Conservation (phyloP, 768 basidiomycete species). For the Trametes gibbosa region DNA sequence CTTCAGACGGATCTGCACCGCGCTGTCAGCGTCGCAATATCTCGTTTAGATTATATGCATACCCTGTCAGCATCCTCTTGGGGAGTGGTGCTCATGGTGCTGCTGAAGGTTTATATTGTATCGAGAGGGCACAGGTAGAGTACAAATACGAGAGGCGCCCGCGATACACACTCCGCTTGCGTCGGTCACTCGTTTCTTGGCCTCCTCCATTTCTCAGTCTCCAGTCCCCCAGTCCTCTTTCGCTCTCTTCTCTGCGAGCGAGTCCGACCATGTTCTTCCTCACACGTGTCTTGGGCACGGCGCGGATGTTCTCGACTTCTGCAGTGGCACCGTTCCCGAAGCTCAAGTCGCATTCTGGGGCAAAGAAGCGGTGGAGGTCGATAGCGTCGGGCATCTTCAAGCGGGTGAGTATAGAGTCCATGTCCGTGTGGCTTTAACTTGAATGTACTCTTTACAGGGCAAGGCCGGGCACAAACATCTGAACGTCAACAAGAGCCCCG, state of each 20-base stretch:
- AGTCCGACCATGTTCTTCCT: conserved; percentile 29
- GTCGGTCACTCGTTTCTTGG: not conserved
- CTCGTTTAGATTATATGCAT: conserved; percentile 15
- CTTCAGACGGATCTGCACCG: conserved; percentile 80
- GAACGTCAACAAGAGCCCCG: conserved; percentile 65
- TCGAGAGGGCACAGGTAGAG: not conserved
- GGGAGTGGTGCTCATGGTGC: conserved; percentile 37
- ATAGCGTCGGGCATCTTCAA: conserved; percentile 67
- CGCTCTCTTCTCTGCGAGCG: not conserved
- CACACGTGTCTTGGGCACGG: conserved; percentile 20
- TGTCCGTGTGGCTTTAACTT: not conserved
- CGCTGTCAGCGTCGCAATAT: not conserved
- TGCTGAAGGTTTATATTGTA: not conserved
- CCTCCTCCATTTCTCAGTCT: not conserved
- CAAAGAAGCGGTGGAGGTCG: conserved; percentile 79
- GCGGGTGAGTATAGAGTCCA: conserved; percentile 48
- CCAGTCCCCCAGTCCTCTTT: too few relatives aligned
- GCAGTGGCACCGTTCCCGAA: conserved; percentile 61
- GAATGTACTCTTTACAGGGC: conserved; percentile 39
- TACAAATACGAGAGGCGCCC: not conserved
- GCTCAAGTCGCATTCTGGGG: conserved; percentile 75
- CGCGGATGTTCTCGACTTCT: conserved; percentile 56
- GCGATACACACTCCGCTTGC: not conserved
- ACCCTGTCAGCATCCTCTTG: conserved; percentile 83
- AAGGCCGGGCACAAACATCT: conserved; percentile 72